phyloP scores from a whole-genome alignment of 208 protist genomes.

The Leishmania braziliensis region DNA sequence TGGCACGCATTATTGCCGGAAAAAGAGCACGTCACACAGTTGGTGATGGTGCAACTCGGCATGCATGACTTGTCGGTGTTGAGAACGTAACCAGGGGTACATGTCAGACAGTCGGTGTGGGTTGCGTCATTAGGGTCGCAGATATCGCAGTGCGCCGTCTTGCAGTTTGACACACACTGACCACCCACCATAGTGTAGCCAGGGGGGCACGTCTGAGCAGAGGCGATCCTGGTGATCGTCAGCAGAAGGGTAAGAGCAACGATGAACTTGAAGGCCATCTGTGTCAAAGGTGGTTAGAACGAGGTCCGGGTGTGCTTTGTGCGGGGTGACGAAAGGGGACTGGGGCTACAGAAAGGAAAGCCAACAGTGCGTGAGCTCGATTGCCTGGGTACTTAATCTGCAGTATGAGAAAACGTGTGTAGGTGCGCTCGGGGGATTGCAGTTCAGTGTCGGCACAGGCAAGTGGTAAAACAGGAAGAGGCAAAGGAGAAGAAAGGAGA shows the following conservation, averaged over 20 bases:
- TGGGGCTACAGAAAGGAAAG: background rate
- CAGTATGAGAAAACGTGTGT: background rate
- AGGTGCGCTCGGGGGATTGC: background rate
- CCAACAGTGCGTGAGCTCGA: background rate
- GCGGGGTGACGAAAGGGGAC: background rate
- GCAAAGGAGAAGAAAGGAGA: background rate
- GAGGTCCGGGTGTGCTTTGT: background rate
- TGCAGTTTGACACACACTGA: background rate
- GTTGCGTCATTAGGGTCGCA: conserved; percentile 1
- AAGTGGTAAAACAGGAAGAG: background rate
- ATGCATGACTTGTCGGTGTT: background rate
- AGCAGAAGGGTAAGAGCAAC: conserved; percentile 7
- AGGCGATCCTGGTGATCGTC: background rate
- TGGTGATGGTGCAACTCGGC: background rate
- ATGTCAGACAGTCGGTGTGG: background rate
- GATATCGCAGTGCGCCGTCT: background rate
- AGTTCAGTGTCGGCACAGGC: background rate
- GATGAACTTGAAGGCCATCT: conserved; percentile 3
- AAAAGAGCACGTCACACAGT: conserved; percentile 2
- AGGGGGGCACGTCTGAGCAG: conserved; percentile 1
- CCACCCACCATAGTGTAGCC: background rate
- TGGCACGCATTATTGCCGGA: background rate
- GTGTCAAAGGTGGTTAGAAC: background rate
- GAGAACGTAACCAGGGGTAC: background rate
- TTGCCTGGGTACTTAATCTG: background rate